phyloP scores from a whole-genome alignment of 257 asterid species.

The Petrea volubilis region DNA sequence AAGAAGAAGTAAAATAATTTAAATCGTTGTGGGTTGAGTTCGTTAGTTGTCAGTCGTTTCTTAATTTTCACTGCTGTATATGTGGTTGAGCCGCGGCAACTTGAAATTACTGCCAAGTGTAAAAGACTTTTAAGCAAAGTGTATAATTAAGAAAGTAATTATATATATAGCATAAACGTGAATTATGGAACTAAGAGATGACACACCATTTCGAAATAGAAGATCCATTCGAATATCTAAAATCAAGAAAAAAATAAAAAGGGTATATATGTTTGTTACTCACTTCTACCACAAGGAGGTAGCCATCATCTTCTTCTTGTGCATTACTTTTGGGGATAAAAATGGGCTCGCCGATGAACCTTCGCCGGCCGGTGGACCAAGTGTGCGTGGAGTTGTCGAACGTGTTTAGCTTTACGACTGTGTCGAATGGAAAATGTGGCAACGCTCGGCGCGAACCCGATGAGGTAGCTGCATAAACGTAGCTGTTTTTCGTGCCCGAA shows the following conservation, averaged over 20 bases:
- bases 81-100: too few relatives aligned
- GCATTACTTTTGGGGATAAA: conserved; percentile 48
- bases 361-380: conserved; percentile 74
- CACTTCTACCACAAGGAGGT: conserved; percentile 89
- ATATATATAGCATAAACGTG: too few relatives aligned
- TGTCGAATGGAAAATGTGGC: conserved; percentile 94
- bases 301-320: conserved; percentile 75
- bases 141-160: too few relatives aligned
- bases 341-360: conserved; percentile 91
- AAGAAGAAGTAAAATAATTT: neutral
- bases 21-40: too few relatives aligned
- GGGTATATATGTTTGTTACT: conserved; percentile 11
- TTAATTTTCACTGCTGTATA: too few relatives aligned
- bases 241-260: neutral
- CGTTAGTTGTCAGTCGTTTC: too few relatives aligned
- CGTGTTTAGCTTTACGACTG: conserved; percentile 69
- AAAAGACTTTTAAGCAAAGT: too few relatives aligned
- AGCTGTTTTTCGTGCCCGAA: conserved; percentile 56
- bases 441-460: conserved; percentile 80
- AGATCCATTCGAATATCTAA: too few relatives aligned
- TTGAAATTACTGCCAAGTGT: too few relatives aligned
- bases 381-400: conserved; percentile 42
- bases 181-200: too few relatives aligned
- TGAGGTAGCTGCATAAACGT: conserved; percentile 78
- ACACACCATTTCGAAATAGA: too few relatives aligned